Evolutionary conservation across 2,329 filamentous ascomycete genomes (phyloP).

Genomic region (Microdochium trichocladiopsis): DNA sequence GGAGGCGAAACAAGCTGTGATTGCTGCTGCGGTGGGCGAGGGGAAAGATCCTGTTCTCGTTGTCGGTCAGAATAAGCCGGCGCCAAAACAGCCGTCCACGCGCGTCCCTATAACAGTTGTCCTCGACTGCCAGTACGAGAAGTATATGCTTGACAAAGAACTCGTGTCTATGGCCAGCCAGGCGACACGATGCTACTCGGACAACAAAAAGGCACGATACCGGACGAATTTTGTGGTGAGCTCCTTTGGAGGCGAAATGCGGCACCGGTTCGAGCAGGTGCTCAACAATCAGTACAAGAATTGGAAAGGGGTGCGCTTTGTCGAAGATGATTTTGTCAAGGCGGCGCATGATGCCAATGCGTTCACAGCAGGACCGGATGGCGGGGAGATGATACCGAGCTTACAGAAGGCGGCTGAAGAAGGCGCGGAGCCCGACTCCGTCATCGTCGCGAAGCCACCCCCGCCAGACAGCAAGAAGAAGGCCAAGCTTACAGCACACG

Average conservation of each 20-base stretch:
- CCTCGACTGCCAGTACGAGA: slow-evolving; percentile 87
- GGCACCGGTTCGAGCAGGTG: slow-evolving; percentile 71
- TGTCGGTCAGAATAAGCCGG: slow-evolving; percentile 19
- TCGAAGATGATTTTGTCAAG: slow-evolving; percentile 65
- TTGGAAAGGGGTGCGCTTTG: slow-evolving; percentile 75
- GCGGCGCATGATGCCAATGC: slow-evolving; percentile 59
- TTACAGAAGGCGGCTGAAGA: slow-evolving; percentile 32
- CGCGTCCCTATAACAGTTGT: slow-evolving; percentile 74
- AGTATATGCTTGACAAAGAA: slow-evolving; percentile 83
- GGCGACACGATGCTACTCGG: slow-evolving; percentile 81
- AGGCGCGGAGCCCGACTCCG: slow-evolving; percentile 17
- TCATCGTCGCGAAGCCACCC: slow-evolving; percentile 14
- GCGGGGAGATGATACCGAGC: slow-evolving; percentile 52
- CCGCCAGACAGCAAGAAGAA: slow-evolving; percentile 26
- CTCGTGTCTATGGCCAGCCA: slow-evolving; percentile 76
- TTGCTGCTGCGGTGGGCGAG: slow-evolving; percentile 33
- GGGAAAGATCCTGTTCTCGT: slow-evolving; percentile 30
- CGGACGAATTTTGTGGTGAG: slow-evolving; percentile 69
- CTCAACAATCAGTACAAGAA: slow-evolving; percentile 63
- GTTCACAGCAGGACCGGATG: slow-evolving; percentile 53
- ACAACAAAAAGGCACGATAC: slow-evolving; percentile 66
- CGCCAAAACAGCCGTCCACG: slow-evolving; percentile 23
- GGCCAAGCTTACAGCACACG: slow-evolving; percentile 9
- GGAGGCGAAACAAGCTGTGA: slow-evolving; percentile 39
- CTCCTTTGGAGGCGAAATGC: slow-evolving; percentile 70